Percentiles rank a stretch among this genome's conserved stretches.
phyloP scores from a whole-genome alignment of 2,329 filamentous ascomycete genomes.

The Rhinocladiella mackenziei region DNA sequence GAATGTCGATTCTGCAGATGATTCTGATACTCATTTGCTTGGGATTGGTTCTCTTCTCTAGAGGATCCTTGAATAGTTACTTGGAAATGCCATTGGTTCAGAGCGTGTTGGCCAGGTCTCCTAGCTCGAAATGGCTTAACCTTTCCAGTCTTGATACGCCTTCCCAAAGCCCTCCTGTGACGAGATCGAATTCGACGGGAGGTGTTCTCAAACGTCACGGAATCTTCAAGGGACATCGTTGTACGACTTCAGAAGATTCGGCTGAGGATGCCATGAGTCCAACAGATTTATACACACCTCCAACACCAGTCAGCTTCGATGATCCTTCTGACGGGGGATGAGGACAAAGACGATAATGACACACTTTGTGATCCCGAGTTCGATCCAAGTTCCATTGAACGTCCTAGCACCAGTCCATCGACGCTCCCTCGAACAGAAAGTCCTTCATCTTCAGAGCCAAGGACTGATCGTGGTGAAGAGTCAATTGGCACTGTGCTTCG shows the following conservation, averaged over 20 bases:
- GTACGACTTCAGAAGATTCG: conserved; percentile 26
- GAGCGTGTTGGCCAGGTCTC: conserved; percentile 44
- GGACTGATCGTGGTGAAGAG: conserved; percentile 5
- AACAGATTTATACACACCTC: conserved; percentile 23
- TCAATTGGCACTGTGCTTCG: conserved; percentile 18
- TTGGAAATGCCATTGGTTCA: conserved; percentile 47
- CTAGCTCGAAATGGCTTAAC: conserved; percentile 33
- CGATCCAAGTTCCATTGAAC: conserved; percentile 28
- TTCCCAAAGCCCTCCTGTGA: conserved; percentile 14
- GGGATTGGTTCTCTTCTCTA: conserved; percentile 74
- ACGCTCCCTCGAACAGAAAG: conserved; percentile 14
- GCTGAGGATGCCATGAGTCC: conserved; percentile 17
- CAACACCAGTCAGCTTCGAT: conserved; percentile 27
- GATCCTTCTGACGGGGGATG: conserved; percentile 21
- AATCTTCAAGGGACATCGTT: conserved; percentile 27
- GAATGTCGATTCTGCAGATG: conserved; percentile 89
- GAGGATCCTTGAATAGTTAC: conserved; percentile 41
- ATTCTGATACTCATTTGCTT: conserved; percentile 82
- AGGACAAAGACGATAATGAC: conserved; percentile 8
- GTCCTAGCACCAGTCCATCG: conserved; percentile 28
- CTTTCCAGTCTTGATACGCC: conserved; percentile 18
- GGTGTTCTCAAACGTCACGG: conserved; percentile 14
- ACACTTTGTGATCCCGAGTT: conserved; percentile 25
- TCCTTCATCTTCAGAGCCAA: conserved; percentile 4
- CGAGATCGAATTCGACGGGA: conserved; percentile 16